These are phyloP conservation scores for Kluyveromyces starmeri DNA, from an alignment of 805 yeast genomes.

Conservation along the genomic window DNA sequence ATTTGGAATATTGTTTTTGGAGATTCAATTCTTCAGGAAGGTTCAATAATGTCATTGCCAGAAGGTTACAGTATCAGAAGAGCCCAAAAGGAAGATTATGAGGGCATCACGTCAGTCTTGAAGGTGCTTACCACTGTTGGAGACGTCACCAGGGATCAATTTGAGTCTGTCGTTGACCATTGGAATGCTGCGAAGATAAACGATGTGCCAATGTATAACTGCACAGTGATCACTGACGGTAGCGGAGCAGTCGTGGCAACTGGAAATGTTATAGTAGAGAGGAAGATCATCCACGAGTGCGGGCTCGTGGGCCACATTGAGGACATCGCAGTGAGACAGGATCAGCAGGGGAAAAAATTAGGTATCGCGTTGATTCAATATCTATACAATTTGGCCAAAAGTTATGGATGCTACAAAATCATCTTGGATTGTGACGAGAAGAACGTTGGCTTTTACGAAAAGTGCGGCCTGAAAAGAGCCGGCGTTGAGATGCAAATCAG, in stretches of 20 bases:
- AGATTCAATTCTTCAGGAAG: too few relatives aligned
- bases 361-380: conserved; percentile 61
- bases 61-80: conserved; percentile 61
- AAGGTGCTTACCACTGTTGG: conserved; percentile 79
- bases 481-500: conserved; percentile 65
- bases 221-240: conserved; percentile 54
- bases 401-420: conserved; percentile 72
- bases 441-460: conserved; percentile 78
- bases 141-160: conserved; percentile 42
- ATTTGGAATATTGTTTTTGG: too few relatives aligned
- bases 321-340: conserved; percentile 71
- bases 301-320: conserved; percentile 91
- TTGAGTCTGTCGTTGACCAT: conserved; percentile 40
- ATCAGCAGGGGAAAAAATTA: conserved; percentile 75
- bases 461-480: conserved; percentile 64
- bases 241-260: conserved; percentile 60
- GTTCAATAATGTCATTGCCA: conserved; percentile 42
- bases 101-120: conserved; percentile 53
- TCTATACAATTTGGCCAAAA: conserved; percentile 50
- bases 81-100: conserved; percentile 45
- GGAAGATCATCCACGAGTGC: conserved; percentile 73
- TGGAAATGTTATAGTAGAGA: conserved; percentile 74
- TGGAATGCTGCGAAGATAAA: conserved; percentile 41
- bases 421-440: conserved; percentile 82
- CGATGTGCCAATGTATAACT: conserved; percentile 46